Percentiles rank a stretch among this genome's conserved stretches.
Conservation (phyloP, 1,284 basidiomycete species). For the Stygiomarasmius scandens region DNA sequence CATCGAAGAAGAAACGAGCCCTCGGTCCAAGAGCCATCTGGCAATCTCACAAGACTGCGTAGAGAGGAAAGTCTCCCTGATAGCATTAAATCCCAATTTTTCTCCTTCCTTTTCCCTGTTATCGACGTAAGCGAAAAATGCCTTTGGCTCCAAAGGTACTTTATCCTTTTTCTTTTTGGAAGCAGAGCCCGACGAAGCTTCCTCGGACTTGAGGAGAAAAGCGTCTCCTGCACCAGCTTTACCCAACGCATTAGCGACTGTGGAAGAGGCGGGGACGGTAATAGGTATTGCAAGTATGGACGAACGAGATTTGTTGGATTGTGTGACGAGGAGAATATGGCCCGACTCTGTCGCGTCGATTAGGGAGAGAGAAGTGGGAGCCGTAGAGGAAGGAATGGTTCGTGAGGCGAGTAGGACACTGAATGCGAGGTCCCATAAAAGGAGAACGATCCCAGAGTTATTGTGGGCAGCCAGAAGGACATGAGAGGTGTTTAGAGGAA, state of each 20-base stretch:
- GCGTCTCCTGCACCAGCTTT: conserved; percentile 46
- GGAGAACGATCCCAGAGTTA: conserved; percentile 53
- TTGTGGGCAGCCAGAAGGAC: conserved; percentile 58
- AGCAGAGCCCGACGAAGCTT: too few species aligned
- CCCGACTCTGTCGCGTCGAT: conserved; percentile 27
- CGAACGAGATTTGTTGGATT: conserved; percentile 30
- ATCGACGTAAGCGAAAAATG: conserved; percentile 55
- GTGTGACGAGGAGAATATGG: conserved; percentile 55
- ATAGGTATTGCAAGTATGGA: conserved; percentile 62
- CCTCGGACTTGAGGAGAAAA: conserved; percentile 44
- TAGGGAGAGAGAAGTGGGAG: conserved; percentile 28
- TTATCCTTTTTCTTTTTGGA: neutral
- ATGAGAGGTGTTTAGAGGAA: conserved; percentile 64
- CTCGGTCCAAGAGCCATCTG: conserved; percentile 54
- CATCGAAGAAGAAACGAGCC: conserved; percentile 61
- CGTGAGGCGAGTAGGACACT: conserved; percentile 64
- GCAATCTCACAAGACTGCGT: conserved; percentile 56
- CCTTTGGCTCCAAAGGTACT: conserved; percentile 43
- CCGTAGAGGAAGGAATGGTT: conserved; percentile 51
- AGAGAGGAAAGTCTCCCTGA: conserved; percentile 54
- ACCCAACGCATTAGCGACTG: conserved; percentile 64
- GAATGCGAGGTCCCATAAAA: conserved; percentile 76
- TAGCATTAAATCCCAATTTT: conserved; percentile 51
- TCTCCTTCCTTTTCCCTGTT: conserved; percentile 29
- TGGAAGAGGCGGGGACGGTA: conserved; percentile 52